Evolutionary conservation across 352 stramenopile species (phyloP).

Genomic region (Phytopythium boreale): DNA sequence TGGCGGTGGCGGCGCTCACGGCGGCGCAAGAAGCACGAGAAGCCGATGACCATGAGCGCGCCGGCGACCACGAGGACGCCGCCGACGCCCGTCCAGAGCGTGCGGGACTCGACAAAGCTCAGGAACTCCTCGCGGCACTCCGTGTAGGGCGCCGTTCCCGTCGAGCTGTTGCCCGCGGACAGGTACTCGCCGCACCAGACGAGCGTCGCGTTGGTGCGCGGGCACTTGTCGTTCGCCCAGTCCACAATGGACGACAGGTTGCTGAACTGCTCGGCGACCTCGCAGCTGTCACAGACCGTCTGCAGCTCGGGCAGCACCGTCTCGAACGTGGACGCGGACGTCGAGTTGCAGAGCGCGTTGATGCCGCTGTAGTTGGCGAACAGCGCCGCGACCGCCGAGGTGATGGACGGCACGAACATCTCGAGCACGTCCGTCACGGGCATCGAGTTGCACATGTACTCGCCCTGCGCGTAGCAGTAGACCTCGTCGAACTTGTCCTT

Average conservation of each 20-base stretch:
- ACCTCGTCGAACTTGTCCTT: conserved; percentile 61
- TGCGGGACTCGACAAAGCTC: conserved; percentile 34
- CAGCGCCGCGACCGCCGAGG: conserved; percentile 25
- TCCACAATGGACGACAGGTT: conserved; percentile 75
- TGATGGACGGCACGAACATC: conserved; percentile 46
- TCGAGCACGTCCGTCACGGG: conserved; percentile 44
- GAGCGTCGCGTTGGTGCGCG: conserved; percentile 42
- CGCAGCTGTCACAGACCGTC: conserved; percentile 49
- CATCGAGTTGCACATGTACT: conserved; percentile 64
- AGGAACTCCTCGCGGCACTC: conserved; percentile 49
- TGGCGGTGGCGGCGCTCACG: conserved; percentile 16
- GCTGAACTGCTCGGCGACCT: conserved; percentile 43
- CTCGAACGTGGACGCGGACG: not conserved
- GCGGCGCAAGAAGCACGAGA: conserved; percentile 41
- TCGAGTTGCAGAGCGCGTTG: conserved; percentile 48
- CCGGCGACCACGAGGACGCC: conserved; percentile 34
- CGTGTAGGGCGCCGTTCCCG: conserved; percentile 42
- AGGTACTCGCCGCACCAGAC: conserved; percentile 68
- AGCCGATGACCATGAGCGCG: conserved; percentile 41
- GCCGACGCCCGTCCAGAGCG: conserved; percentile 33
- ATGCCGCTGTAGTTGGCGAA: conserved; percentile 49
- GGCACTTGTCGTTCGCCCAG: conserved; percentile 79
- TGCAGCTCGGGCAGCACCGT: conserved; percentile 27
- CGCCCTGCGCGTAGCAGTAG: conserved; percentile 76
- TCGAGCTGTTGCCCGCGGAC: conserved; percentile 21